Evolutionary conservation across 73 alveolate species (phyloP).

Genomic region (Paramecium caudatum): DNA sequence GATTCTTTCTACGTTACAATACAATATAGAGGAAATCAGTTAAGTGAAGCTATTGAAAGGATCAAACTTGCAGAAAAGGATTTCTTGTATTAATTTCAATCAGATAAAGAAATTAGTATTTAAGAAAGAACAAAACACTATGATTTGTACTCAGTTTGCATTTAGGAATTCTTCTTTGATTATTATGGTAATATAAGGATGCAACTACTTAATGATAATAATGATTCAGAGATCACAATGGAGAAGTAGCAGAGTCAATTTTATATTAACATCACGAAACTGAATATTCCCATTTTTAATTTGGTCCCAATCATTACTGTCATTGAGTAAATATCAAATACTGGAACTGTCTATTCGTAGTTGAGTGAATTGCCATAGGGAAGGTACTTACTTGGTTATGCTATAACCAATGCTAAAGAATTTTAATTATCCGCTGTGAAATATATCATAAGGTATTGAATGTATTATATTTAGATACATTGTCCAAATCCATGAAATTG

Average conservation of each 20-base stretch:
- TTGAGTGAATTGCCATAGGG: background rate
- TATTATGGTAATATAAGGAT: background rate
- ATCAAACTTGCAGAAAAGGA: background rate
- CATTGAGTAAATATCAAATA: background rate
- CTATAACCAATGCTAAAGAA: constrained; percentile 20
- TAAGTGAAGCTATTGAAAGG: background rate
- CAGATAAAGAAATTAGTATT: background rate
- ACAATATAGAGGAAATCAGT: constrained; percentile 15
- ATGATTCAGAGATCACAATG: background rate
- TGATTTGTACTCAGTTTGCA: background rate
- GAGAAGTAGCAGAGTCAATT: constrained; percentile 7
- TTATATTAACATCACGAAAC: constrained; percentile 12
- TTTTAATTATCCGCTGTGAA: constrained; percentile 9
- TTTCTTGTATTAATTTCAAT: background rate
- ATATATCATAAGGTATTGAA: background rate
- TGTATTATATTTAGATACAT: background rate
- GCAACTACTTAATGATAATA: background rate
- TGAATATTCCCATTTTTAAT: constrained; percentile 7
- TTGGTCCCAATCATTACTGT: background rate
- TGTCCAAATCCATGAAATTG: background rate
- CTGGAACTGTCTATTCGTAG: background rate
- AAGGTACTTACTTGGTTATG: constrained; percentile 18
- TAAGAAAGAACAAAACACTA: background rate
- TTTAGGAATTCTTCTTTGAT: background rate
- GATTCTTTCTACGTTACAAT: constrained; percentile 12